Conservation (phyloP, 1,284 basidiomycete species). For the Tranzscheliella williamsii region DNA sequence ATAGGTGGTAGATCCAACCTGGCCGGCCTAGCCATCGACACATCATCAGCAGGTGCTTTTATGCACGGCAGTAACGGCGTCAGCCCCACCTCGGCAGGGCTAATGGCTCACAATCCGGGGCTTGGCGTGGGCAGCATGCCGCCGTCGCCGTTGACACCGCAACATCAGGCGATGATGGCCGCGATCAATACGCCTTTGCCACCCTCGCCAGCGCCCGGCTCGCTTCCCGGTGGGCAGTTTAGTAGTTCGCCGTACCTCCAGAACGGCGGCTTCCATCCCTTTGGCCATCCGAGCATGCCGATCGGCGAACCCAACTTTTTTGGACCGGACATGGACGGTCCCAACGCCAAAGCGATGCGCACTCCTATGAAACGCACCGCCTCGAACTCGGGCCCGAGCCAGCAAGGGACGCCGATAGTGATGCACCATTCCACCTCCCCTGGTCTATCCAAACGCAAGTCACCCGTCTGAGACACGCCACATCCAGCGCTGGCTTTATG, state of each 20-base stretch:
- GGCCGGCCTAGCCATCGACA: slow-evolving; percentile 39
- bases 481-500: no score
- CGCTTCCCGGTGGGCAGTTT: slow-evolving; percentile 17
- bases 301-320: slow-evolving; percentile 23
- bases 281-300: slow-evolving; percentile 3
- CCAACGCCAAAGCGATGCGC: slow-evolving; percentile 46
- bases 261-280: slow-evolving; percentile 22
- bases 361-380: slow-evolving; percentile 49
- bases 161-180: slow-evolving; percentile 43
- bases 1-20: slow-evolving; percentile 5
- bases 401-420: slow-evolving; percentile 24
- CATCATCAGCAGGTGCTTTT: slow-evolving; percentile 23
- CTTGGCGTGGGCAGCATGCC: slow-evolving; percentile 43
- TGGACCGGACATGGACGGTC: slow-evolving; percentile 23
- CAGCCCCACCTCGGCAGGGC: slow-evolving; percentile 28
- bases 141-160: slow-evolving; percentile 29
- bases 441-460: slow-evolving; percentile 32
- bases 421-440: slow-evolving; percentile 23
- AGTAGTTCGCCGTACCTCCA: slow-evolving; percentile 12
- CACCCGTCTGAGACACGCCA: no score
- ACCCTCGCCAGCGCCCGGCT: slow-evolving; percentile 42
- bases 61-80: slow-evolving; percentile 15
- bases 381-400: slow-evolving; percentile 36
- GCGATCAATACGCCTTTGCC: slow-evolving; percentile 53
- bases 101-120: slow-evolving; percentile 30